phyloP scores from a whole-genome alignment of 257 asterid genomes.

The Plectranthus barbatus region DNA sequence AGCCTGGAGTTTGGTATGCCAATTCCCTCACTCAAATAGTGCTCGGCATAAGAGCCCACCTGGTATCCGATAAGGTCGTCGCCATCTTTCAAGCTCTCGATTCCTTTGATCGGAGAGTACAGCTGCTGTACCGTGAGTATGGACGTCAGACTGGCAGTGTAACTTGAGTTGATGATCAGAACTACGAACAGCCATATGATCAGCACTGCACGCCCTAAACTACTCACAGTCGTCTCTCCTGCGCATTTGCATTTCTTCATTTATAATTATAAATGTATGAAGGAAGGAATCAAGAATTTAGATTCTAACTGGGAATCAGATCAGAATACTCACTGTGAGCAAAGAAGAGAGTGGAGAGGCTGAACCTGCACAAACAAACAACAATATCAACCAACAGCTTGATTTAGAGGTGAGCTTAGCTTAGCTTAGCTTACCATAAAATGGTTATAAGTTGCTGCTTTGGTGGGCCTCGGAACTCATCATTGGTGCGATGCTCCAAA shows the following conservation, averaged over 20 bases:
- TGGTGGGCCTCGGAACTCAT: constrained; percentile 72
- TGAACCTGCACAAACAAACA: constrained; percentile 32
- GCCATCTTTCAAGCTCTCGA: constrained; percentile 36
- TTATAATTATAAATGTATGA: too few species aligned
- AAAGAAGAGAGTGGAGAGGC: constrained; percentile 54
- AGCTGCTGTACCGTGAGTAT: constrained; percentile 61
- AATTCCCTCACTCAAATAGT: constrained; percentile 33
- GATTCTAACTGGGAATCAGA: neutral
- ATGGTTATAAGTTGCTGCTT: constrained; percentile 55
- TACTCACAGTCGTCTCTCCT: constrained; percentile 52
- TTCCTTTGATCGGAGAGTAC: constrained; percentile 52
- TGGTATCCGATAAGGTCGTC: constrained; percentile 48
- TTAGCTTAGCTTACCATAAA: constrained; percentile 41
- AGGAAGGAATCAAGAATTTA: neutral
- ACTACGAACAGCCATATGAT: constrained; percentile 62
- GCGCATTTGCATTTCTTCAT: constrained; percentile 20
- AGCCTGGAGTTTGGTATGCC: constrained; percentile 45
- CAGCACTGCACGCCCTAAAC: constrained; percentile 51
- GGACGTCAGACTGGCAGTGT: constrained; percentile 59
- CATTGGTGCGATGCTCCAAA: constrained; percentile 62
- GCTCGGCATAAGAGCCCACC: constrained; percentile 46
- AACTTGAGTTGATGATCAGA: constrained; percentile 55
- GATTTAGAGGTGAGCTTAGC: too few species aligned
- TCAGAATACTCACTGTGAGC: constrained; percentile 41
- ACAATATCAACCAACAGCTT: too few species aligned